Evolutionary conservation across 345 rosid genomes (phyloP).

Genomic region (Draba incana): DNA sequence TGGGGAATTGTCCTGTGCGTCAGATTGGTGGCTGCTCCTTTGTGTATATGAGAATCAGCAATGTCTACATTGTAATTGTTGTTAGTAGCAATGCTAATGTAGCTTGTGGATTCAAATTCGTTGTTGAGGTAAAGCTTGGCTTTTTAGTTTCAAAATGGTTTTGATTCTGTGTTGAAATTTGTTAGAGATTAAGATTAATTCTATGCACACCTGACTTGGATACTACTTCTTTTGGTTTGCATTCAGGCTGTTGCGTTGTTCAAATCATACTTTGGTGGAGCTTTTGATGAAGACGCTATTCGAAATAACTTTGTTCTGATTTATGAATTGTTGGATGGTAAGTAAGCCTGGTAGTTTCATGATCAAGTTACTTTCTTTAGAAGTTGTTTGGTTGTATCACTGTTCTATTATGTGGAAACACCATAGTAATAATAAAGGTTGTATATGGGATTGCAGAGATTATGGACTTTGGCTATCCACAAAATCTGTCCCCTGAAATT

Average conservation of each 20-base stretch:
- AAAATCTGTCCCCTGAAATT: conserved; percentile 97
- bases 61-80: conserved; percentile 95
- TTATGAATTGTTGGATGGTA: conserved; percentile 97
- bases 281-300: conserved; percentile 98
- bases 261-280: conserved; percentile 97
- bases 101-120: conserved; percentile 98
- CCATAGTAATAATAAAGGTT: not conserved
- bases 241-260: conserved; percentile 92
- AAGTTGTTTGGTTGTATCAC: not conserved
- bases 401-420: not conserved
- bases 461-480: conserved; percentile 98
- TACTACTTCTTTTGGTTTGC: not conserved
- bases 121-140: conserved; percentile 69
- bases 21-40: conserved; percentile 99
- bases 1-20: conserved; percentile 94
- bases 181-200: not conserved
- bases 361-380: not conserved
- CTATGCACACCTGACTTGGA: not conserved
- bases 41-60: conserved; percentile 96
- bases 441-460: conserved; percentile 62
- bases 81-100: conserved; percentile 99
- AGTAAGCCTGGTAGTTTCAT: conserved; percentile 41
- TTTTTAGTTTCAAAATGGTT: not conserved
- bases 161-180: not conserved
- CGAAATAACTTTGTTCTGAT: conserved; percentile 94